Percentiles rank a stretch among this genome's conserved stretches.
Evolutionary conservation across 2,329 filamentous ascomycete genomes (phyloP).

Genomic region (Colletotrichum siamense): DNA sequence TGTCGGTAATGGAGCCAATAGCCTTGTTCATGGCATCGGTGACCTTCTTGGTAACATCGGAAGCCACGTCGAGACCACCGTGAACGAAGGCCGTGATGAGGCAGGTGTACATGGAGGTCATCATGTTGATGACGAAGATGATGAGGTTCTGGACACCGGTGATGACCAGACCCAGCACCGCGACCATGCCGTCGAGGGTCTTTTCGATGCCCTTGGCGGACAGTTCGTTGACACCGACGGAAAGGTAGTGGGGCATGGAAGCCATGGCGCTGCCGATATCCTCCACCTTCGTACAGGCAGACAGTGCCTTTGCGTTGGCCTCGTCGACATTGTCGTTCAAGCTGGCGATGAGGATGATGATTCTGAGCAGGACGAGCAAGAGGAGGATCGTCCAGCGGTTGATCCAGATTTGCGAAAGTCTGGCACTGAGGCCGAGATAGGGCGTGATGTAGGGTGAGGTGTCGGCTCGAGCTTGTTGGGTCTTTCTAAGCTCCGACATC

Average conservation of each 20-base stretch:
- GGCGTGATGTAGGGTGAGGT: constrained; percentile 79
- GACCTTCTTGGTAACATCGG: constrained; percentile 56
- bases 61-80: constrained; percentile 75
- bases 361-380: constrained; percentile 81
- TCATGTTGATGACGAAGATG: constrained; percentile 89
- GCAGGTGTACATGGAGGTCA: constrained; percentile 89
- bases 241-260: constrained; percentile 96
- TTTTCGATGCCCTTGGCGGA: constrained; percentile 81
- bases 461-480: constrained; percentile 45
- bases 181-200: constrained; percentile 79
- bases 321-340: constrained; percentile 77
- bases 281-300: constrained; percentile 91
- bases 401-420: constrained; percentile 95
- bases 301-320: constrained; percentile 82
- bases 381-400: constrained; percentile 96
- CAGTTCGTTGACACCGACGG: constrained; percentile 85
- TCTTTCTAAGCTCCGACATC: constrained; percentile 35
- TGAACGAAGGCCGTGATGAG: constrained; percentile 84
- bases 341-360: constrained; percentile 76
- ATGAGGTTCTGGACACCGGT: constrained; percentile 87
- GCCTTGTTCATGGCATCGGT: constrained; percentile 55
- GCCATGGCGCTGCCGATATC: constrained; percentile 94
- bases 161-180: constrained; percentile 78
- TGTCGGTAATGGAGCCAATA: constrained; percentile 60
- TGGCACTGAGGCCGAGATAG: constrained; percentile 87